Percentiles rank a stretch among this genome's conserved stretches.
Conservation (phyloP, 2,329 filamentous ascomycete genomes). For the Trichoderma lentiforme region DNA sequence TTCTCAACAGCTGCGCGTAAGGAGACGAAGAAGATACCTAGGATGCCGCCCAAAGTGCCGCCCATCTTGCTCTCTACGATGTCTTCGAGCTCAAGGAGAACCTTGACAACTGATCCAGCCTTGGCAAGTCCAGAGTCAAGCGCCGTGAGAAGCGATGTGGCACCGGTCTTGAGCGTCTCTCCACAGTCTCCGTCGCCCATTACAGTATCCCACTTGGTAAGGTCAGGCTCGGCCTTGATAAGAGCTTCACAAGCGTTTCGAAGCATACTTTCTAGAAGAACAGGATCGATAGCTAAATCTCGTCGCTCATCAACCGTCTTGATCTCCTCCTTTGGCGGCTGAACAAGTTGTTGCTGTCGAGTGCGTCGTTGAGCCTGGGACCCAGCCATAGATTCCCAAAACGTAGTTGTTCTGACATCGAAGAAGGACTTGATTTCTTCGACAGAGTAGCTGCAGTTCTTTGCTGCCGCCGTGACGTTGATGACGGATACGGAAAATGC, state of each 20-base stretch:
- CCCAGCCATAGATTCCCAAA: slow-evolving; percentile 52
- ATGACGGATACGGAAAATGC: slow-evolving; percentile 67
- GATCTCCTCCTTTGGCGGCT: slow-evolving; percentile 32
- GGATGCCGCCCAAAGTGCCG: slow-evolving; percentile 49
- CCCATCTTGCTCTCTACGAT: slow-evolving; percentile 57
- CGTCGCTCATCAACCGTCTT: slow-evolving; percentile 37
- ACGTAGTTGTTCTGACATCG: slow-evolving; percentile 60
- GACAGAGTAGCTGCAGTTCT: slow-evolving; percentile 43
- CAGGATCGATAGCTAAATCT: slow-evolving; percentile 51
- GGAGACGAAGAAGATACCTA: slow-evolving; percentile 54
- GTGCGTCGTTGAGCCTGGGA: slow-evolving; percentile 37
- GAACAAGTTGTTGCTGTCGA: slow-evolving; percentile 44
- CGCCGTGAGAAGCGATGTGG: slow-evolving; percentile 46
- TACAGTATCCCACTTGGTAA: slow-evolving; percentile 60
- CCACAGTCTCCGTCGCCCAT: slow-evolving; percentile 67
- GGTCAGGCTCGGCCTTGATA: slow-evolving; percentile 57
- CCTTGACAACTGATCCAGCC: slow-evolving; percentile 44
- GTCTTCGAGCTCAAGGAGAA: slow-evolving; percentile 50
- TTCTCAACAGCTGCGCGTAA: slow-evolving; percentile 42
- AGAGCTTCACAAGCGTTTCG: slow-evolving; percentile 51
- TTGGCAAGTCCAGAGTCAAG: slow-evolving; percentile 39
- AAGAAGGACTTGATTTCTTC: slow-evolving; percentile 59
- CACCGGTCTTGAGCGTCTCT: slow-evolving; percentile 56
- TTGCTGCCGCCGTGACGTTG: slow-evolving; percentile 51
- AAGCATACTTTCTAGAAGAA: slow-evolving; percentile 52